Evolutionary conservation across 1,139 yeast genomes (phyloP).

Genomic region (Saccharomyces hybrid): DNA sequence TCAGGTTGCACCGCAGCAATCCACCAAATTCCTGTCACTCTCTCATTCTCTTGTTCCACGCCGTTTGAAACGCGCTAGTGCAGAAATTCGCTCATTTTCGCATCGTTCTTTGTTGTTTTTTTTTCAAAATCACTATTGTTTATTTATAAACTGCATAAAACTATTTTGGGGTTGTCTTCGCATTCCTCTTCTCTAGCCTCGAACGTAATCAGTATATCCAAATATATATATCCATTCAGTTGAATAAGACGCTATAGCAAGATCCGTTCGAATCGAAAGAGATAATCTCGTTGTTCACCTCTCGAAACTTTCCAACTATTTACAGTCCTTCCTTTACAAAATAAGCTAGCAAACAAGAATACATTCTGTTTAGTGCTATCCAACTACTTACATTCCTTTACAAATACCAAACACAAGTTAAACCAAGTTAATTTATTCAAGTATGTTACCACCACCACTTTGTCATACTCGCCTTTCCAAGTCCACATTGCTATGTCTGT

Average conservation of each 20-base stretch:
- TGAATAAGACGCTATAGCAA: background rate
- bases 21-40: background rate
- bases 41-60: background rate
- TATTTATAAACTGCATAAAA: background rate
- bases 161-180: background rate
- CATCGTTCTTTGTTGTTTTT: background rate
- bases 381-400: constrained; percentile 16
- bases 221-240: background rate
- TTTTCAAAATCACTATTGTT: background rate
- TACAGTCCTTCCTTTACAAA: background rate
- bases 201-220: background rate
- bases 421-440: background rate
- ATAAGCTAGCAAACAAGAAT: background rate
- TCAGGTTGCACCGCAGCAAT: background rate
- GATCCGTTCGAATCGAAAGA: background rate
- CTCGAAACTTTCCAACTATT: background rate
- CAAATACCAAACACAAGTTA: background rate
- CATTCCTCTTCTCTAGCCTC: background rate
- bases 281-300: background rate
- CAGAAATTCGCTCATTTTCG: background rate
- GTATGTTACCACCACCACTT: background rate
- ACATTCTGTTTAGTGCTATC: constrained; percentile 1
- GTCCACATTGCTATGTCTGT: background rate
- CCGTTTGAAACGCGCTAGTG: background rate
- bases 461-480: background rate